A percentile compares a stretch with the other conserved stretches of the same genome.
These are phyloP conservation scores for Diaporthe citri DNA, from an alignment of 2,329 filamentous ascomycete genomes.

Conservation along the genomic window DNA sequence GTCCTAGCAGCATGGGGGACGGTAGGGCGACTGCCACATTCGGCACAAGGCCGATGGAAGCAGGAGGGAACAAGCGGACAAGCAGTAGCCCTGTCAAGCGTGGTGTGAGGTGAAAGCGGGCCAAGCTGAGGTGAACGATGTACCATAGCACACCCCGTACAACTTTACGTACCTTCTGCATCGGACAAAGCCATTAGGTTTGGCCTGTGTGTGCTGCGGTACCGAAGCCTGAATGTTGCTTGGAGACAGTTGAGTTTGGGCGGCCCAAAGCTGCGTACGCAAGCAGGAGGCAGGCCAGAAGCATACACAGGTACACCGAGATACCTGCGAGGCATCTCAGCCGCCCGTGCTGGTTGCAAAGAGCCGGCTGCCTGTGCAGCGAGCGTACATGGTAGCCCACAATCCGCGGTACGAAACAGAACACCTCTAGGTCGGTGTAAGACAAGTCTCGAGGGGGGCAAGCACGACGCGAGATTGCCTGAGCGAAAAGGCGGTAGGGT, in stretches of 20 bases:
- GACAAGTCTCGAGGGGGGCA: slow-evolving; percentile 37
- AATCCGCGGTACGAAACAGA: slow-evolving; percentile 37
- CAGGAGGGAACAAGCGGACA: slow-evolving; percentile 32
- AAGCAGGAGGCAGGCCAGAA: slow-evolving; percentile 1
- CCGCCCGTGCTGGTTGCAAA: slow-evolving; percentile 23
- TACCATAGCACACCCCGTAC: slow-evolving; percentile 21
- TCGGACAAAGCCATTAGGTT: slow-evolving; percentile 23
- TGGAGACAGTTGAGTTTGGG: slow-evolving; percentile 9
- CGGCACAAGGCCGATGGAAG: slow-evolving; percentile 33
- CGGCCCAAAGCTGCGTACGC: slow-evolving; percentile 14
- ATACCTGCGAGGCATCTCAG: slow-evolving; percentile 11
- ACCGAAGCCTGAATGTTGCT: slow-evolving; percentile 6
- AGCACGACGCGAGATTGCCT: slow-evolving; percentile 33
- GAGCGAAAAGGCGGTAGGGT: slow-evolving; percentile 37
- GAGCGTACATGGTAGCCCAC: slow-evolving; percentile 15
- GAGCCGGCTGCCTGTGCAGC: slow-evolving; percentile 35
- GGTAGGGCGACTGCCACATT: slow-evolving; percentile 35
- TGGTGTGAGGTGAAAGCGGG: slow-evolving; percentile 32
- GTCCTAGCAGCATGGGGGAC: slow-evolving; percentile 29
- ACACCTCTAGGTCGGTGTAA: slow-evolving; percentile 33
- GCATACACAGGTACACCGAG: slow-evolving; percentile 14
- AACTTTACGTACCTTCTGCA: slow-evolving; percentile 18
- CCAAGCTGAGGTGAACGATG: slow-evolving; percentile 32
- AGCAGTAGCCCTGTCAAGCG: slow-evolving; percentile 36
- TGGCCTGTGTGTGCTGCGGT: slow-evolving; percentile 26